Evolutionary conservation across 805 yeast genomes (phyloP).

Genomic region (Suhomyces kilbournensis): DNA sequence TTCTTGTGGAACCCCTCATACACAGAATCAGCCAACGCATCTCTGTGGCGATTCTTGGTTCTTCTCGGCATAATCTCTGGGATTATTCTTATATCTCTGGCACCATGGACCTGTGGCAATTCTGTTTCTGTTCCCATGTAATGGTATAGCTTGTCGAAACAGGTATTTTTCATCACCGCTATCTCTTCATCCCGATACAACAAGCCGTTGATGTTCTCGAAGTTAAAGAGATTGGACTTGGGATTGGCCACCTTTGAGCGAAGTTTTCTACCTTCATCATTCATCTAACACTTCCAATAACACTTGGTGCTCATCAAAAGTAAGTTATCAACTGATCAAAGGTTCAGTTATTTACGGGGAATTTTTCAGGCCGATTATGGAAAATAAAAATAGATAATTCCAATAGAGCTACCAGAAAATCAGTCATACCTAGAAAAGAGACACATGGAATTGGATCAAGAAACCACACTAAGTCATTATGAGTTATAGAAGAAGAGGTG

Average conservation of each 20-base stretch:
- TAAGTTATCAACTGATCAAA: neutral
- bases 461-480: constrained; percentile 7
- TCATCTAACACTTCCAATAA: neutral
- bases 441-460: no score
- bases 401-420: no score
- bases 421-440: no score
- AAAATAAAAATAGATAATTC: no score
- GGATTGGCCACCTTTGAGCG: constrained; percentile 25
- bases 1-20: constrained; percentile 51
- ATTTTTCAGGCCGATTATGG: neutral
- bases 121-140: constrained; percentile 12
- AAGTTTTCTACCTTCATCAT: constrained; percentile 17
- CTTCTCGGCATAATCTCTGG: constrained; percentile 18
- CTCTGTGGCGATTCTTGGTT: constrained; percentile 15
- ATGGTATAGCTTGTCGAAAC: constrained; percentile 10
- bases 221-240: constrained; percentile 27
- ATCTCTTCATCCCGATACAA: constrained; percentile 22
- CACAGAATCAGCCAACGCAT: constrained; percentile 45
- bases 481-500: constrained; percentile 22
- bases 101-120: constrained; percentile 6
- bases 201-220: constrained; percentile 30
- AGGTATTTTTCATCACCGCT: constrained; percentile 5
- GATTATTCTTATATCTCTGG: neutral
- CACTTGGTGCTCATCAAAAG: no score
- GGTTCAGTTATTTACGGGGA: neutral